Evolutionary conservation across 2,329 filamentous ascomycete genomes (phyloP).

Genomic region (Amesomyces nigricolor): DNA sequence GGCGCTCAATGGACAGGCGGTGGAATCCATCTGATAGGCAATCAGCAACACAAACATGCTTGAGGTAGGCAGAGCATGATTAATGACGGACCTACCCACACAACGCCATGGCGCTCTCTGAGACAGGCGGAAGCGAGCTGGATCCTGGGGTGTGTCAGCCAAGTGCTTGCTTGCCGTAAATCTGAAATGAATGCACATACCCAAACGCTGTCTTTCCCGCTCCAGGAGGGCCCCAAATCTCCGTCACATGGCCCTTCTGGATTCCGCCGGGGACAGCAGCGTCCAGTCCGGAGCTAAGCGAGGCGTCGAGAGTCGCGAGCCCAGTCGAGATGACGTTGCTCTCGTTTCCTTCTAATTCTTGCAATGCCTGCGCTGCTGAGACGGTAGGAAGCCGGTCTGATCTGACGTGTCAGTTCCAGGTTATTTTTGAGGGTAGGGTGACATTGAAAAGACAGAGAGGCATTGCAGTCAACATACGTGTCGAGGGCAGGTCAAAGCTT

Average conservation of each 20-base stretch:
- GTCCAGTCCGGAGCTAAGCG: slow-evolving; percentile 21
- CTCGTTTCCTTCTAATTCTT: slow-evolving; percentile 49
- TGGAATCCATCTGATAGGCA: slow-evolving; percentile 43
- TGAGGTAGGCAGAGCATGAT: slow-evolving; percentile 12
- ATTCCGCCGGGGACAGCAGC: slow-evolving; percentile 48
- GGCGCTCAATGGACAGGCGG: slow-evolving; percentile 35
- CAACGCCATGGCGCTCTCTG: slow-evolving; percentile 53
- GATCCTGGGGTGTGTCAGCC: slow-evolving; percentile 47
- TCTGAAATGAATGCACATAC: slow-evolving; percentile 42
- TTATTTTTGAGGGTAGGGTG: slow-evolving; percentile 11
- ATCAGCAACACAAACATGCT: slow-evolving; percentile 5
- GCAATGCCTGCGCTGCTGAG: slow-evolving; percentile 66
- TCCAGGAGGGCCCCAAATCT: slow-evolving; percentile 83
- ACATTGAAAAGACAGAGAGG: neutral
- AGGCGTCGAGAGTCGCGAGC: slow-evolving; percentile 47
- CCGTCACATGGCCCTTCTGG: slow-evolving; percentile 70
- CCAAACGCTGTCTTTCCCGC: slow-evolving; percentile 79
- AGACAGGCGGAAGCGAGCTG: slow-evolving; percentile 64
- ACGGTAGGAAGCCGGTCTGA: slow-evolving; percentile 71
- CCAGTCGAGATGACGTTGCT: slow-evolving; percentile 52
- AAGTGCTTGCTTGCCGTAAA: neutral
- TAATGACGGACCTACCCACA: slow-evolving; percentile 73
- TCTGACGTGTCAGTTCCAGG: neutral
- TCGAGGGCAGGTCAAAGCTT: slow-evolving; percentile 45
- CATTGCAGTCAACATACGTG: slow-evolving; percentile 9